phyloP scores from a whole-genome alignment of 495 filamentous ascomycete species.

The Cladorrhinum samala region DNA sequence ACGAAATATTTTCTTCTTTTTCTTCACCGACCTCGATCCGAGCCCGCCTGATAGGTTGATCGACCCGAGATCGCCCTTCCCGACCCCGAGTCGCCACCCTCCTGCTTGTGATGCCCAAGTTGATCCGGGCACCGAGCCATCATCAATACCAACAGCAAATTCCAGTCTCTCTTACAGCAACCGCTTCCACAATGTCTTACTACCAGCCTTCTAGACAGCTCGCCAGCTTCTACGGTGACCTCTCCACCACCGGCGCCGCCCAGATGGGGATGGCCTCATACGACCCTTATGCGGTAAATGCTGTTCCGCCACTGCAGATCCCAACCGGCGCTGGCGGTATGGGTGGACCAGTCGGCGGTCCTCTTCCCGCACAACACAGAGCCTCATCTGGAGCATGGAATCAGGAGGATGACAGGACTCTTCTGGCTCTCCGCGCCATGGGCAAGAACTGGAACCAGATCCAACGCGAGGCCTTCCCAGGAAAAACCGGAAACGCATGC shows the following conservation, averaged over 20 bases:
- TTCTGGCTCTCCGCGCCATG: constrained; percentile 55
- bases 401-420: constrained; percentile 54
- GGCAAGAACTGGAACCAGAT: constrained; percentile 70
- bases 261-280: constrained; percentile 26
- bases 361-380: constrained; percentile 37
- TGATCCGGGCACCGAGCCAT: constrained; percentile 26
- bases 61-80: background rate
- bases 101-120: constrained; percentile 26
- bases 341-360: constrained; percentile 27
- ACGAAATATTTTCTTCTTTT: constrained; percentile 26
- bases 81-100: background rate
- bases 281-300: constrained; percentile 34
- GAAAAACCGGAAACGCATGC: constrained; percentile 71
- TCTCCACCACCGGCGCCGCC: constrained; percentile 19
- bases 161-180: constrained; percentile 15
- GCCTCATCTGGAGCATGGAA: constrained; percentile 57
- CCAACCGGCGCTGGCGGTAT: constrained; percentile 23
- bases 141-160: constrained; percentile 26
- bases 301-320: constrained; percentile 31
- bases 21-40: constrained; percentile 11
- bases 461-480: constrained; percentile 59
- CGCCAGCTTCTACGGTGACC: constrained; percentile 24
- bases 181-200: constrained; percentile 24
- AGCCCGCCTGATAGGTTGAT: constrained; percentile 6
- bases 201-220: constrained; percentile 23